These are phyloP conservation scores for Citrullus mucosospermus DNA, from an alignment of 306 rosid species.

Conservation along the genomic window DNA sequence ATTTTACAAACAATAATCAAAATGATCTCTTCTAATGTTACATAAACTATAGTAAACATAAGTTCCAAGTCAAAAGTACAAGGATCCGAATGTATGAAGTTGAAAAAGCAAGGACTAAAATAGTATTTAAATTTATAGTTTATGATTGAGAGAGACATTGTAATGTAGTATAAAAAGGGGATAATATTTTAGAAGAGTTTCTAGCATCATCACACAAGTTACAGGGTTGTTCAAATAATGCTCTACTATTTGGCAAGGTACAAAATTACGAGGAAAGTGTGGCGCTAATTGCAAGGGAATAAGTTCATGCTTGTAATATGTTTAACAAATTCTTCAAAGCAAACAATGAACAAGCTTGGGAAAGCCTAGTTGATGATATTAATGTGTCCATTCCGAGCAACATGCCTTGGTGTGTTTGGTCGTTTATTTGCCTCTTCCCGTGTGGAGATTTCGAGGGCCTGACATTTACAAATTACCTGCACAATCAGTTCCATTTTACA, in stretches of 20 bases:
- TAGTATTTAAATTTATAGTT: background rate
- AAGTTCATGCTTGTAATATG: constrained; percentile 2
- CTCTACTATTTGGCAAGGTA: background rate
- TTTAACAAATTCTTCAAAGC: background rate
- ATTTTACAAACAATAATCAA: too few relatives aligned
- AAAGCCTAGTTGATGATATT: background rate
- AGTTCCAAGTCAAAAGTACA: too few relatives aligned
- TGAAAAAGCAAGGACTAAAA: background rate
- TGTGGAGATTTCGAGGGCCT: background rate
- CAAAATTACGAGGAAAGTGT: background rate
- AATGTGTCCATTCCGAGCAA: background rate
- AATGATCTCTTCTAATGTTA: too few relatives aligned
- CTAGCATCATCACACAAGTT: background rate
- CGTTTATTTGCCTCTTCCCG: background rate
- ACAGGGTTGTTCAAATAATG: background rate
- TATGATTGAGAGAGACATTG: background rate
- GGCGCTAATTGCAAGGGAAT: background rate
- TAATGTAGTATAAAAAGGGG: background rate
- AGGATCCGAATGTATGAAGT: background rate
- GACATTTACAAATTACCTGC: constrained; percentile 2
- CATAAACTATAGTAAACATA: too few relatives aligned
- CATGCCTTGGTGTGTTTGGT: background rate
- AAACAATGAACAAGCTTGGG: background rate
- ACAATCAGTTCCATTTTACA: background rate
- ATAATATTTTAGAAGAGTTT: background rate